Evolutionary conservation across 805 yeast genomes (phyloP), one percentile per base, ranked within the genome.

Genomic region (Metschnikowia borealis): DNA sequence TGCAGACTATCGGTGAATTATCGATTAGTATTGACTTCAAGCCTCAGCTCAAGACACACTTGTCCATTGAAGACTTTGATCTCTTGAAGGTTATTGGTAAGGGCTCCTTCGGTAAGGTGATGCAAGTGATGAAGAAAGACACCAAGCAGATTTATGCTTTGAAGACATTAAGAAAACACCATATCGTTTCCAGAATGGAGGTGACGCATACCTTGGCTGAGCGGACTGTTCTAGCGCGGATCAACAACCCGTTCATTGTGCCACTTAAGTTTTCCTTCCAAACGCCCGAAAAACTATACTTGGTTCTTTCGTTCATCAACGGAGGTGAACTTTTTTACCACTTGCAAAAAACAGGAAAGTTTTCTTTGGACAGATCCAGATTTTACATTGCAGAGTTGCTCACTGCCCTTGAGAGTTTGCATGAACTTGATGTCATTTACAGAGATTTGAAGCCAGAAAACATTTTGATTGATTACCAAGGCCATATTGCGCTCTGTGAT

Each of bases 281-380:
- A 73, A 82, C 90, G n/a, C 91, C 90, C n/a, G 97, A 91, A 63
- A 94, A 94, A 66, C 71, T 94, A 38, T 94, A 94, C 61, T 73
- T 94, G 35, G 97, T 92, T 4, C 72, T 94, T 43, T 89, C 96
- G 13, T 94, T 92, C 64, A 89, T 94, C 58, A 94, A 94, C 66
- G 99, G 99, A 52, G 99, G 99, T 50, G 99, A 92, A 67, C 74
- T 92, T 56, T 94, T 94, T 69, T 92, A 88, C 69, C 98, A 94
- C 69, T 75, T 94, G 57, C 98, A 92, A 69, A 82, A 84, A 59
- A 91, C 90, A 54, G 95, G 97, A 53, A 81, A 86, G 57, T 94
- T 94, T 67, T 87, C 89, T 38, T 76, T 92, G 66, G 88, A 90
- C 59, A 79, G 99, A 51, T 83, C 97, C 15, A 81, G 97, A 54